phyloP scores from a whole-genome alignment of 768 basidiomycete species.

The Crepidotus variabilis region DNA sequence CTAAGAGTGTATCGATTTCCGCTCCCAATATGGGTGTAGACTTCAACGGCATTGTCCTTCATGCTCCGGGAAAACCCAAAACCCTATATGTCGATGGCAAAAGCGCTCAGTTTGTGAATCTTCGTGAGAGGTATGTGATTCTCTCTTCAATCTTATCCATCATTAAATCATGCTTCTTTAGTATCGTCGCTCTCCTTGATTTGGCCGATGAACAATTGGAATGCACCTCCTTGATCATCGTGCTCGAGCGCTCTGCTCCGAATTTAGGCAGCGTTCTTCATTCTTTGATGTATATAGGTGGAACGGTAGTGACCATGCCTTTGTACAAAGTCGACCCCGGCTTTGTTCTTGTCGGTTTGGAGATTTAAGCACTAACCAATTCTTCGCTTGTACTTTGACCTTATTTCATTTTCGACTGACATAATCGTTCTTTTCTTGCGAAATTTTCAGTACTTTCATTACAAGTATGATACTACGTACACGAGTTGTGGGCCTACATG shows the following conservation, averaged over 20 bases:
- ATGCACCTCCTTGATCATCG: conserved; percentile 78
- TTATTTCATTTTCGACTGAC: conserved; percentile 1
- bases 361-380: conserved; percentile 46
- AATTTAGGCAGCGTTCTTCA: conserved; percentile 75
- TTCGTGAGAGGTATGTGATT: conserved; percentile 71
- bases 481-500: conserved; percentile 45
- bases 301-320: conserved; percentile 78
- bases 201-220: conserved; percentile 81
- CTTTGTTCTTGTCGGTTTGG: conserved; percentile 83
- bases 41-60: conserved; percentile 78
- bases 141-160: conserved; percentile 7
- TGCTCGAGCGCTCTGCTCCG: conserved; percentile 68
- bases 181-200: conserved; percentile 84
- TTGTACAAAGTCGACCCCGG: conserved; percentile 72
- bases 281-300: conserved; percentile 91
- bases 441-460: neutral
- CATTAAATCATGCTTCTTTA: conserved; percentile 24
- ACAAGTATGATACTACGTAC: neutral
- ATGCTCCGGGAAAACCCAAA: conserved; percentile 64
- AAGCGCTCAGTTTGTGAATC: conserved; percentile 71
- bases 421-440: neutral
- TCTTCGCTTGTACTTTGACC: conserved; percentile 1
- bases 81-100: conserved; percentile 86
- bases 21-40: conserved; percentile 62
- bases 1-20: conserved; percentile 72